Base-by-base conservation (phyloP, 208 protist species). In the Willaertia magna region DNA sequence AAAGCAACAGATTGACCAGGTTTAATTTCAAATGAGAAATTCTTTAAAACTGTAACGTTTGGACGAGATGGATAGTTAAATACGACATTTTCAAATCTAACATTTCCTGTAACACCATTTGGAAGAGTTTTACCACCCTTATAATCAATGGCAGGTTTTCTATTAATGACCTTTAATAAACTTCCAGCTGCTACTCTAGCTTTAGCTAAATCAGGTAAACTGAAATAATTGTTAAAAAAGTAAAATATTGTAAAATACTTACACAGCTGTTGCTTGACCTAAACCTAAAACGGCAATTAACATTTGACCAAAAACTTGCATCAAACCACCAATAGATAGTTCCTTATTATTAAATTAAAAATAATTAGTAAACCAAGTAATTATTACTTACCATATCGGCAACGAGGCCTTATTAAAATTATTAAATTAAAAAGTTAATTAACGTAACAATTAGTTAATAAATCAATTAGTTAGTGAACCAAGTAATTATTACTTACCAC, bases 1-100 rank as follows among this genome's bases (percentile, higher is more conserved):
- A 98, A 95, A 59, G 94, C 83, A 4, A 85, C 83, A 16, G 22
- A 1, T 52, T 85, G 44, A 42, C 83, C 83, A 40, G 83, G 83
- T 40, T 61, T 49, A 34, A 85, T 67, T 22, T 55, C 48, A 4
- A 85, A 42, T 7, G 16, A 43, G 83, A 85, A 67, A 26, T 85
- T 78, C n/a, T 78, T 61, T n/a, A 85, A 44, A 39, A 85, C 67
- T 12, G 6, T 7, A 42, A 44, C 40, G 18, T 85, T 52, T 16
- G 46, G 46, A n/a, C 83, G 6, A n/a, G 83, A 40, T 26, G 83
- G 83, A 44, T 85, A 85, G 9, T 20, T 7, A 55, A 85, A 85
- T 6, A 34, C 40, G 22, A 85, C 49, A 40, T 85, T 61, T 40
- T 30, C 2, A 42, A 85, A 39, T 48, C 89, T 87, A 84, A 92